These are phyloP conservation scores for Yamadazyma pseudoaaseri DNA, from an alignment of 1,139 yeast species.

Conservation along the genomic window DNA sequence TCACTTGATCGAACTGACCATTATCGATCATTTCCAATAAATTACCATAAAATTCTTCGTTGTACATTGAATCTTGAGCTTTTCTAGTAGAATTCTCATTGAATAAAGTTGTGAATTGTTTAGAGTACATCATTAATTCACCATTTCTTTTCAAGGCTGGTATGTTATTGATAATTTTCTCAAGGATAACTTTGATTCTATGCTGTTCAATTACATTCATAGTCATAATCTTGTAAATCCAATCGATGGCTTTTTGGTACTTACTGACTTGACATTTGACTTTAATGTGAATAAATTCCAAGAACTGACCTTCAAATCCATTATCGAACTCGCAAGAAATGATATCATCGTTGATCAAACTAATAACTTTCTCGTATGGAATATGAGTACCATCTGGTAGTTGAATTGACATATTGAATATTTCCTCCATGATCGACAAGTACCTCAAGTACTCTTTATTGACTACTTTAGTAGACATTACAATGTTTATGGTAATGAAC, in stretches of 20 bases:
- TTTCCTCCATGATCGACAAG: constrained; percentile 61
- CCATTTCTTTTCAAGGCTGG: constrained; percentile 85
- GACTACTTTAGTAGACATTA: constrained; percentile 63
- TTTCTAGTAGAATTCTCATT: constrained; percentile 61
- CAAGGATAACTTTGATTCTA: constrained; percentile 68
- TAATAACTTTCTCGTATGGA: constrained; percentile 73
- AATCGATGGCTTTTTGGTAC: constrained; percentile 66
- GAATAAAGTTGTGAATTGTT: constrained; percentile 53
- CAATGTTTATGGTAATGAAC: constrained; percentile 69
- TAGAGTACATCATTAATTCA: constrained; percentile 63
- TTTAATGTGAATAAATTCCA: constrained; percentile 62
- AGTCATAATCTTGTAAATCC: constrained; percentile 70
- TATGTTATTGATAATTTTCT: constrained; percentile 70
- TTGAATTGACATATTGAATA: constrained; percentile 69
- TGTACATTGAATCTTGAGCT: constrained; percentile 63
- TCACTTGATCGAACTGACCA: constrained; percentile 48
- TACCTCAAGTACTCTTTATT: constrained; percentile 62
- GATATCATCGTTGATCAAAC: constrained; percentile 71
- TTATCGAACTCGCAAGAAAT: constrained; percentile 55
- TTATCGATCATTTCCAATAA: constrained; percentile 51
- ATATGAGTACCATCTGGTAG: constrained; percentile 51
- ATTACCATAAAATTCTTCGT: constrained; percentile 58
- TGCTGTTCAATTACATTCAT: constrained; percentile 69
- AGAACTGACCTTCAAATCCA: constrained; percentile 60
- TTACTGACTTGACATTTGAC: constrained; percentile 63